A percentile compares a stretch with the other conserved stretches of the same genome.
phyloP scores from a whole-genome alignment of 257 asterid genomes.

The Ehretia macrophylla region DNA sequence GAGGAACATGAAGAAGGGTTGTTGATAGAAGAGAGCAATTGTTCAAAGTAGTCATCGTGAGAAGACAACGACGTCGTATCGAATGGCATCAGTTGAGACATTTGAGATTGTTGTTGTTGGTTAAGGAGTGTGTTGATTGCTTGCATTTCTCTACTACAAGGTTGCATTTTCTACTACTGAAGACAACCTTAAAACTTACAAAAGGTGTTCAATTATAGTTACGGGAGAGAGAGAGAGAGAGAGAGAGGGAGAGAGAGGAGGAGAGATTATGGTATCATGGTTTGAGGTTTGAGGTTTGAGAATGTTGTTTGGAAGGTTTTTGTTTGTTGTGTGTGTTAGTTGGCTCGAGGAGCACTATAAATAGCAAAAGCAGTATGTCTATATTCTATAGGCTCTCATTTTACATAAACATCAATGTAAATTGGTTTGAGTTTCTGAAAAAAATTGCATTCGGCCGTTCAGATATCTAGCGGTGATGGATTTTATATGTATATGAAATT shows the following conservation, averaged over 20 bases:
- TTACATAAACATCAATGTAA: no score
- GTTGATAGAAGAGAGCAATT: constrained; percentile 56
- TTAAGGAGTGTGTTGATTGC: constrained; percentile 48
- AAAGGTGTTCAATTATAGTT: neutral
- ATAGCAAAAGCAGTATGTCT: no score
- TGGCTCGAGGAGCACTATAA: no score
- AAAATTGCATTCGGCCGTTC: no score
- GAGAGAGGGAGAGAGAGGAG: neutral
- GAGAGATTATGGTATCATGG: neutral
- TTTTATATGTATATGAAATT: no score
- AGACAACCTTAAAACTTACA: neutral
- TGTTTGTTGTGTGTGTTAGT: no score
- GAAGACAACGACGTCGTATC: constrained; percentile 57
- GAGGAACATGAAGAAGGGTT: constrained; percentile 32
- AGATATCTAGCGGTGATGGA: no score
- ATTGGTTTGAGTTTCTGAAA: no score
- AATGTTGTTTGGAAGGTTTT: no score
- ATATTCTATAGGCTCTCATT: no score
- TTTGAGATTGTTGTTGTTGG: constrained; percentile 47
- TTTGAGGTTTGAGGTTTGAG: neutral
- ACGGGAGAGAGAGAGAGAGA: neutral
- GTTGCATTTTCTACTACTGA: constrained; percentile 18
- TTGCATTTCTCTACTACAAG: constrained; percentile 39
- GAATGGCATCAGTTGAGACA: constrained; percentile 35
- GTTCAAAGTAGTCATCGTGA: constrained; percentile 72